phyloP scores from a whole-genome alignment of 768 basidiomycete species.

The Gloeopeniophorella convolvens region DNA sequence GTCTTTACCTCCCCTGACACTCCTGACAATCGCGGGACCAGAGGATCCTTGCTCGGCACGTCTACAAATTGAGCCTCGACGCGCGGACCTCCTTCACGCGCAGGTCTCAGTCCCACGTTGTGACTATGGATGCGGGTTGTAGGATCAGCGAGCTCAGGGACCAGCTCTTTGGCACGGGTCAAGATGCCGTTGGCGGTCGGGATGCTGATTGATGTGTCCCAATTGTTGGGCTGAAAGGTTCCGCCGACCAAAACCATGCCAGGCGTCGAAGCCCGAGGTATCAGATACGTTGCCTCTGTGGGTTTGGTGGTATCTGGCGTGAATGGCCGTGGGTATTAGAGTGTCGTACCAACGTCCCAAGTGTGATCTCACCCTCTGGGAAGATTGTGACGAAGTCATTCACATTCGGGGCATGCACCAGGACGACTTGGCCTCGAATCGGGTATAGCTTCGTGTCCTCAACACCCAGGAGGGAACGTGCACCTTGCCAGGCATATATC shows the following conservation, averaged over 20 bases:
- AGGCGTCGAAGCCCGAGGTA: constrained; percentile 47
- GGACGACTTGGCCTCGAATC: constrained; percentile 77
- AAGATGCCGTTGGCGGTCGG: constrained; percentile 40
- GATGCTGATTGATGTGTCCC: constrained; percentile 44
- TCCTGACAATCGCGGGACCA: constrained; percentile 19
- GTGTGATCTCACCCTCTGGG: background rate
- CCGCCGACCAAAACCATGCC: constrained; percentile 52
- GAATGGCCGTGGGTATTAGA: background rate
- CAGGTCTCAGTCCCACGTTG: constrained; percentile 56
- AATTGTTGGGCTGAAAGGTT: constrained; percentile 43
- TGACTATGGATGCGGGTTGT: constrained; percentile 41
- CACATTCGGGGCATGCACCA: constrained; percentile 65
- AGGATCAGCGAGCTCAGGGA: constrained; percentile 30
- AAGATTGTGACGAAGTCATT: constrained; percentile 29
- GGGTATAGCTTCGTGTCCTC: constrained; percentile 72
- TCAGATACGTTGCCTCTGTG: constrained; percentile 47
- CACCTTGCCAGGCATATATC: too few species aligned
- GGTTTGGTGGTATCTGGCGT: background rate
- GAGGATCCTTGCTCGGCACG: constrained; percentile 29
- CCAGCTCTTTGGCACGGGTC: constrained; percentile 36
- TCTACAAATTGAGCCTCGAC: constrained; percentile 42
- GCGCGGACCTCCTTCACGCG: constrained; percentile 47
- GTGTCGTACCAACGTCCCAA: background rate
- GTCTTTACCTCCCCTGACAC: constrained; percentile 21
- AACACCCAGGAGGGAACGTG: constrained; percentile 70